Percentiles rank a stretch among this genome's conserved stretches.
These are phyloP conservation scores for Silene vulgaris DNA, from an alignment of 179 eudicot genomes.

Conservation along the genomic window DNA sequence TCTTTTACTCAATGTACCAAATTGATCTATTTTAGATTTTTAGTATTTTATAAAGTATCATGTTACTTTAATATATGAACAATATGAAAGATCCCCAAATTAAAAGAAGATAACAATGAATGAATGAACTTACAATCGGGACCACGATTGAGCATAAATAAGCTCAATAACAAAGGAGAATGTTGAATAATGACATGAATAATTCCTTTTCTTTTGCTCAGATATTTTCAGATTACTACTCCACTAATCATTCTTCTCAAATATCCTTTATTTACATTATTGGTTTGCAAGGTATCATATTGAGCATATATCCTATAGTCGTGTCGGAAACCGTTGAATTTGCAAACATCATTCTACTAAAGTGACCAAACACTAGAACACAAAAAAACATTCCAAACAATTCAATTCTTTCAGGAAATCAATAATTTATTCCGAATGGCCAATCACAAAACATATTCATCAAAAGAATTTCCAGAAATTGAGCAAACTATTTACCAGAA, in stretches of 20 bases:
- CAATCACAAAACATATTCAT: not conserved
- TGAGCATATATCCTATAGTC: not conserved
- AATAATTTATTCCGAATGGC: not conserved
- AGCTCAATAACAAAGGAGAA: slow-evolving; percentile 5
- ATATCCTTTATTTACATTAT: not conserved
- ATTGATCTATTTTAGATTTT: not conserved
- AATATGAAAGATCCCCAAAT: too few relatives aligned
- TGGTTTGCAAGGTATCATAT: not conserved
- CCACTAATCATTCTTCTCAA: not conserved
- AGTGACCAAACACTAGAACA: not conserved
- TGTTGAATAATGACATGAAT: not conserved
- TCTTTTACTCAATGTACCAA: not conserved
- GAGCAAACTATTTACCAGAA: not conserved
- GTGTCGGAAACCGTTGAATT: not conserved
- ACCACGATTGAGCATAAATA: not conserved
- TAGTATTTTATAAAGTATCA: too few relatives aligned
- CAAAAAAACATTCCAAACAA: not conserved
- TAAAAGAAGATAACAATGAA: too few relatives aligned
- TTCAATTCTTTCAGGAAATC: too few relatives aligned
- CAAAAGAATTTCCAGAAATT: not conserved
- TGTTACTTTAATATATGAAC: too few relatives aligned
- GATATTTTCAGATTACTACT: not conserved
- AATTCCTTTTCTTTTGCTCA: slow-evolving; percentile 3
- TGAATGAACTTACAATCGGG: too few relatives aligned
- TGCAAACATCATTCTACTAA: not conserved